A percentile compares a stretch with the other conserved stretches of the same genome.
phyloP scores from a whole-genome alignment of 2,329 filamentous ascomycete genomes.

The Chaetomiaceae sp. region DNA sequence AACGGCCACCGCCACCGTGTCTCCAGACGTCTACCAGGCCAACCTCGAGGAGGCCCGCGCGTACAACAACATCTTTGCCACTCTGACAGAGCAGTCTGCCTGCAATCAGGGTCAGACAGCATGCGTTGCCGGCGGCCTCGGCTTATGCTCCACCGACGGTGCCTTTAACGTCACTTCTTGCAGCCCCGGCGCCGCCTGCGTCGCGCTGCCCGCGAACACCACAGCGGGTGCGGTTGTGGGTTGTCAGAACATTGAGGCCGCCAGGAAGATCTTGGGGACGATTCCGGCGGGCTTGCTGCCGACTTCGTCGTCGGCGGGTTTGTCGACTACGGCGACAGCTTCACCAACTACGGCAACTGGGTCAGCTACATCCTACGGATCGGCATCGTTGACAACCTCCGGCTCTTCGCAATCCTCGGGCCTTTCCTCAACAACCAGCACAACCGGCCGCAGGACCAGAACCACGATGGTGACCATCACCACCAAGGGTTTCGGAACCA shows the following conservation, averaged over 20 bases:
- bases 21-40: constrained; percentile 38
- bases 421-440: neutral
- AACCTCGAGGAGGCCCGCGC: constrained; percentile 43
- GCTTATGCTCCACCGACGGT: constrained; percentile 40
- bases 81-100: constrained; percentile 41
- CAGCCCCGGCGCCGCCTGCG: constrained; percentile 38
- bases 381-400: neutral
- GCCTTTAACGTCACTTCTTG: constrained; percentile 40
- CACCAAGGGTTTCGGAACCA: constrained; percentile 8
- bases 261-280: constrained; percentile 40
- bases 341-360: neutral
- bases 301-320: too few relatives aligned
- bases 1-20: constrained; percentile 36
- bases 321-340: neutral
- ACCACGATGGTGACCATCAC: constrained; percentile 14
- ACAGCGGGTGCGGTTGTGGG: constrained; percentile 45
- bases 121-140: constrained; percentile 49
- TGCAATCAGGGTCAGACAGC: constrained; percentile 47
- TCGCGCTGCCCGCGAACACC: constrained; percentile 50
- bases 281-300: constrained; percentile 11
- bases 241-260: constrained; percentile 41
- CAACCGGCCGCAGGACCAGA: constrained; percentile 9
- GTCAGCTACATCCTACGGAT: too few relatives aligned
- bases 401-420: neutral
- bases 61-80: constrained; percentile 46